Percentiles rank a stretch among this genome's conserved stretches.
phyloP scores from a whole-genome alignment of 2,329 filamentous ascomycete genomes.

The Onygenales sp. region DNA sequence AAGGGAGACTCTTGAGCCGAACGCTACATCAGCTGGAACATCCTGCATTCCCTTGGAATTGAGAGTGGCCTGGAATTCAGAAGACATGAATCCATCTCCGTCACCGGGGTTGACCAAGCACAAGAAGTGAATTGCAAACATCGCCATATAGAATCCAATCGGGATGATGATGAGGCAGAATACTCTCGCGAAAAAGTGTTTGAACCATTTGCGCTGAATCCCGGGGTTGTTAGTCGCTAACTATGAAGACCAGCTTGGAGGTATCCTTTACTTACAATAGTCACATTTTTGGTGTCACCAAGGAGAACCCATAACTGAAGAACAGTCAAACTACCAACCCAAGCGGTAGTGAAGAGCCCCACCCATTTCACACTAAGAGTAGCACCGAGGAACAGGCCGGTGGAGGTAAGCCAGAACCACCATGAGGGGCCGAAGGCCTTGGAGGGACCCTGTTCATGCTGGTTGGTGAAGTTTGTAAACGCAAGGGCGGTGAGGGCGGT shows the following conservation, averaged over 20 bases:
- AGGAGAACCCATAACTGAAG: constrained; percentile 93
- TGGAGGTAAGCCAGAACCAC: constrained; percentile 96
- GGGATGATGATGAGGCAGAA: constrained; percentile 92
- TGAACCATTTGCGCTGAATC: constrained; percentile 65
- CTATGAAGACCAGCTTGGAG: constrained; percentile 61
- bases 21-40: constrained; percentile 81
- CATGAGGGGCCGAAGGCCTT: constrained; percentile 82
- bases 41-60: constrained; percentile 97
- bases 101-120: constrained; percentile 92
- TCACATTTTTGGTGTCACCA: constrained; percentile 78
- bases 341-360: constrained; percentile 94
- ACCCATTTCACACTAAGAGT: constrained; percentile 98
- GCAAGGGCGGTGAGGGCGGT: constrained; percentile 85
- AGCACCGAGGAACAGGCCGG: constrained; percentile 76
- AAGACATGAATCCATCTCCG: constrained; percentile 98
- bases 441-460: constrained; percentile 83
- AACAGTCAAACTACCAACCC: constrained; percentile 85
- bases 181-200: constrained; percentile 82
- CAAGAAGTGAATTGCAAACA: constrained; percentile 95
- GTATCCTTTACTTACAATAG: constrained; percentile 67
- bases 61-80: constrained; percentile 93
- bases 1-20: constrained; percentile 76
- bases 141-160: constrained; percentile 80
- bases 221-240: constrained; percentile 2
- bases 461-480: constrained; percentile 90